Percentiles rank a stretch among this genome's conserved stretches.
phyloP scores from a whole-genome alignment of 208 protist genomes.

The Trypanosoma congolense region DNA sequence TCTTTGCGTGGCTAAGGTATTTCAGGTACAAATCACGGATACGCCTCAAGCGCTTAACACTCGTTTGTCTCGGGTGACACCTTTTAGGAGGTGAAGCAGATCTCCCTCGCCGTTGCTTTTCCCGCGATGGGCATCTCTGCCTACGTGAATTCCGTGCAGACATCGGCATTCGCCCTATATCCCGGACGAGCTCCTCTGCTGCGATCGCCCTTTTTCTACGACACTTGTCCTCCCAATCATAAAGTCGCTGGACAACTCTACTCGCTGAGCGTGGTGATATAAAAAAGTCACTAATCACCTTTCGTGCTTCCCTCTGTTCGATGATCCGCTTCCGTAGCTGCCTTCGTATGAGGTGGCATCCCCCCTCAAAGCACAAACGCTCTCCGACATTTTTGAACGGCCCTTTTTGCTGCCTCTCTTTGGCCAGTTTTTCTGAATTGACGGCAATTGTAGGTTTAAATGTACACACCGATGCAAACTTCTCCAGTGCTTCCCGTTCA shows the following conservation, averaged over 20 bases:
- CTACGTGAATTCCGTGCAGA: neutral
- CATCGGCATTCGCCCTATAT: neutral
- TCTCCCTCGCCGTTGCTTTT: neutral
- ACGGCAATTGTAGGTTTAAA: constrained; percentile 55
- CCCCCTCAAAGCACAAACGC: constrained; percentile 75
- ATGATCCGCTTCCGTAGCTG: constrained; percentile 59
- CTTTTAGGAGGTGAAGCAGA: too few relatives aligned
- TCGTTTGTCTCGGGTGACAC: too few relatives aligned
- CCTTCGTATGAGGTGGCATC: constrained; percentile 61
- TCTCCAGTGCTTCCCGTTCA: constrained; percentile 25
- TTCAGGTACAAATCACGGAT: too few relatives aligned
- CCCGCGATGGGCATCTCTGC: neutral
- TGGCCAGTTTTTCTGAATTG: constrained; percentile 31
- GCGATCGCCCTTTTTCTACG: constrained; percentile 25
- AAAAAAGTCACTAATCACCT: constrained; percentile 41
- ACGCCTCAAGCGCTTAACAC: too few relatives aligned
- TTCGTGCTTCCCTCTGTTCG: constrained; percentile 19
- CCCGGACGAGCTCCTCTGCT: constrained; percentile 23
- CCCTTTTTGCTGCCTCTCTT: constrained; percentile 26
- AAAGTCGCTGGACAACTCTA: constrained; percentile 43
- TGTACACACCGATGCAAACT: constrained; percentile 34
- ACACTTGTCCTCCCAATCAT: constrained; percentile 42
- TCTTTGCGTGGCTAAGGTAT: too few relatives aligned
- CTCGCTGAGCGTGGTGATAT: constrained; percentile 28
- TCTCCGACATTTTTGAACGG: constrained; percentile 52